Evolutionary conservation across 768 basidiomycete species (phyloP), one percentile per base, ranked within the genome.

Genomic region (Tremella fuciformis): DNA sequence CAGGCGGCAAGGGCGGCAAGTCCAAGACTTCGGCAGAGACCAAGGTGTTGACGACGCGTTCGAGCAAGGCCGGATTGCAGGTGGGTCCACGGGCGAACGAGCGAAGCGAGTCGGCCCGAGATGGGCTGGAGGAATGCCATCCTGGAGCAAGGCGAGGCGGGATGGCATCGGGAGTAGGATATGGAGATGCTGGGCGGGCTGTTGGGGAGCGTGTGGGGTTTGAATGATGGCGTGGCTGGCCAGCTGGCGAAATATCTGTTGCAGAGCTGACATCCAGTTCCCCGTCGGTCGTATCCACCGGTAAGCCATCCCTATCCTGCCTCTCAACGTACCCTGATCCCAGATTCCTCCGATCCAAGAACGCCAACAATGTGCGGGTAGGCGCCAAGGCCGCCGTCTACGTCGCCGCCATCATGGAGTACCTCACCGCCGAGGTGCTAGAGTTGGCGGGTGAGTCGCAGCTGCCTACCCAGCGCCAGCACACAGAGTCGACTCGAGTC

Each of bases 331-430:
- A 54, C 18, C 37, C 55, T 38, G 13, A 39, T 26, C 26, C 1
- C 53, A 68, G 75, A 48, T 74, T 74, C 79, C 80, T 96, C 65
- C 92, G 96, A 77, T 87, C 87, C 73, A 84, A 88, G 64, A 94
- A 90, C 16, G 89, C 91, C 75, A 87, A 93, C 78, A 93, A 92
- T 73, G 86, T 94, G 54, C 88, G 92, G 38, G 91, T 98, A 64
- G 93, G 92, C 25, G 93, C 91, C n/a, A 96, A 96, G 76, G 92
- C 92, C 24, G 91, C 93, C 8, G 93, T 97, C 15, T 94, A 94
- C 77, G 91, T 90, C n/a, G 86, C 89, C 38, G 92, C 93, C 29
- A 91, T 96, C 66, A 82, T 96, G 56, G 93, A 98, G 78, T 97
- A 98, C 74, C 82, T 98, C 52, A 94, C 92, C 0, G 93, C 93